Evolutionary conservation across 2,329 filamentous ascomycete genomes (phyloP), one percentile per base, ranked within the genome.

Genomic region (Mycogone perniciosa): DNA sequence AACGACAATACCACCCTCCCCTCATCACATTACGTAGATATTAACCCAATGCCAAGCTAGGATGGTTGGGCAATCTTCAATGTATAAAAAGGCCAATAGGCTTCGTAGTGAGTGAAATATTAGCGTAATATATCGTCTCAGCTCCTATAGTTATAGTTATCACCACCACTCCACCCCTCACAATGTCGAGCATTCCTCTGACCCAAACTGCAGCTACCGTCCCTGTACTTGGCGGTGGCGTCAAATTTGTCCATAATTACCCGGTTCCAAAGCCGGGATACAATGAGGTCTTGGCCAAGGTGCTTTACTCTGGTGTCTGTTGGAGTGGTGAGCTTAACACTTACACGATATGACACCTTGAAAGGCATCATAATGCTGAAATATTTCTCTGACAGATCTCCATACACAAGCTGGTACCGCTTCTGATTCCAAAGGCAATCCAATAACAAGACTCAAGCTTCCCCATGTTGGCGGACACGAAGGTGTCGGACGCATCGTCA

Each of bases 281-380:
- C 10, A 57, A 57, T 42, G 55, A 57, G 46, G 50, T 57, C 10
- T 20, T 57, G 7, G 55, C 55, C 40, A 57, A 57, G 13, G 50
- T 57, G 9, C 52, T 57, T 4, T 56, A 57, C 35, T 51, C 55
- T 1, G 54, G 54, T 4, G 55, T 57, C 27, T 57, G 55, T 7
- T 54, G 56, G 13, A 57, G 55, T 13, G 55, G 55, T 57, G 33
- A 44, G 53, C 13, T 7, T 11, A 20, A 7, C 8, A 43, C 1
- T 8, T 11, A n/a, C 11, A 3, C 9, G 27, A 20, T 27, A 31
- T 42, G 10, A 35, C 37, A 6, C 10, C n/a, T 7, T 7, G 8
- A 27, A 11, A 29, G 1, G 3, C 37, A 7, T 37, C 9, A 31
- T 10, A 38, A 20, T 26, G 42, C 35, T 44, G 13, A 42, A 40